These are phyloP conservation scores for Anaeromyces robustus DNA, from an alignment of 192 early-diverging fungal genomes.

Conservation along the genomic window DNA sequence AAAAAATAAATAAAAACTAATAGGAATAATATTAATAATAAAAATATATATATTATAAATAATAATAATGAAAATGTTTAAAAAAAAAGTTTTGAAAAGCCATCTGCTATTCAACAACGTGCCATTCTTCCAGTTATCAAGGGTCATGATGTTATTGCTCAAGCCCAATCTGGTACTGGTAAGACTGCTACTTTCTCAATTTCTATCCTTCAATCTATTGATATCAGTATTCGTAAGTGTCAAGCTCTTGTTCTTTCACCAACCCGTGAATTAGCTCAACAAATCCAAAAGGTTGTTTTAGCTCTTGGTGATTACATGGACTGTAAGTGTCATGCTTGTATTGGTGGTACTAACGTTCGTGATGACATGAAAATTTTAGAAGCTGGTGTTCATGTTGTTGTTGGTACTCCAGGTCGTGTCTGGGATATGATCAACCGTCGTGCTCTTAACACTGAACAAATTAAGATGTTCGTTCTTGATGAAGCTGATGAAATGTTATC, in stretches of 20 bases:
- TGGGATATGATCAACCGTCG: constrained; percentile 95
- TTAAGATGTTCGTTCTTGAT: constrained; percentile 98
- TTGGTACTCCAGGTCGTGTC: constrained; percentile 97
- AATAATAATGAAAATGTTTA: not conserved
- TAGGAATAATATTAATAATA: no score
- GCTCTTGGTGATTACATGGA: constrained; percentile 94
- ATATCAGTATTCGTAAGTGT: constrained; percentile 54
- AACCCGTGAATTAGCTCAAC: constrained; percentile 94
- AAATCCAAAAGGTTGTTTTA: constrained; percentile 90
- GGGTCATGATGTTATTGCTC: constrained; percentile 96
- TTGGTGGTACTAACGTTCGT: constrained; percentile 87
- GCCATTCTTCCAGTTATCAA: constrained; percentile 92
- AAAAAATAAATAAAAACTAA: not conserved
- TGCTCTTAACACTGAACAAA: constrained; percentile 58
- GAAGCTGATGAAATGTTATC: constrained; percentile 99
- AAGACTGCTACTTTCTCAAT: constrained; percentile 99
- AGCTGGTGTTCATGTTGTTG: constrained; percentile 77
- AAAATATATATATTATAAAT: no score
- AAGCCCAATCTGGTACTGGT: constrained; percentile 99
- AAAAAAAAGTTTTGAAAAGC: constrained; percentile 72
- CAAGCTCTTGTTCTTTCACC: constrained; percentile 96
- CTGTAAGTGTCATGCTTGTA: constrained; percentile 86
- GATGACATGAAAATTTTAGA: constrained; percentile 77
- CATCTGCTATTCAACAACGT: constrained; percentile 91
- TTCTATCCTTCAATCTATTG: constrained; percentile 89